phyloP scores from a whole-genome alignment of 108 stramenopile genomes.

The Skeletonema menzelii region DNA sequence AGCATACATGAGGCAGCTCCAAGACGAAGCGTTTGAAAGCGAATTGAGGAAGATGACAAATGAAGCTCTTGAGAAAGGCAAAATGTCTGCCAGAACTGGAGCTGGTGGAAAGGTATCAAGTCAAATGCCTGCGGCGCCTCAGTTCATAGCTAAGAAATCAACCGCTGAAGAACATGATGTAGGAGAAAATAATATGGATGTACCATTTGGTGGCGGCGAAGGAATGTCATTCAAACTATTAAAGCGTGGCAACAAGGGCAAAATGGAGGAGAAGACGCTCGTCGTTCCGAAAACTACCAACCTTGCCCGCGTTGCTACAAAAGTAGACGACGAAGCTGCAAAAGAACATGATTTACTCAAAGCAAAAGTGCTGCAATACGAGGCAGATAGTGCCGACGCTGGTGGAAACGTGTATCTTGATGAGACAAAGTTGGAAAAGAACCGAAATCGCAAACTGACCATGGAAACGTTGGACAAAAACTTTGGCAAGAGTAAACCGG shows the following conservation, averaged over 20 bases:
- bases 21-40: constrained; percentile 87
- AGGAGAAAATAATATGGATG: constrained; percentile 17
- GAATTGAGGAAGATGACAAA: constrained; percentile 83
- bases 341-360: constrained; percentile 87
- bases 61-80: constrained; percentile 88
- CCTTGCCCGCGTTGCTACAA: constrained; percentile 73
- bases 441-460: constrained; percentile 77
- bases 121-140: constrained; percentile 75
- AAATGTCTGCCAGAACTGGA: constrained; percentile 58
- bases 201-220: constrained; percentile 60
- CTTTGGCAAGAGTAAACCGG: constrained; percentile 68
- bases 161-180: constrained; percentile 35
- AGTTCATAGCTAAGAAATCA: constrained; percentile 66
- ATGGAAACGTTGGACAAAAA: constrained; percentile 81
- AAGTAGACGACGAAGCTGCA: constrained; percentile 84
- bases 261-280: constrained; percentile 84
- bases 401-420: constrained; percentile 89
- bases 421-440: constrained; percentile 79
- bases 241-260: constrained; percentile 92
- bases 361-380: constrained; percentile 81
- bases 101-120: constrained; percentile 65
- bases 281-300: constrained; percentile 83
- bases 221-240: constrained; percentile 89
- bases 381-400: constrained; percentile 76
- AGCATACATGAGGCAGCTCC: constrained; percentile 78